A percentile compares a stretch with the other conserved stretches of the same genome.
These are phyloP conservation scores for Phlyctochytrium planicorne DNA, from an alignment of 192 early-diverging fungal genomes.

Conservation along the genomic window DNA sequence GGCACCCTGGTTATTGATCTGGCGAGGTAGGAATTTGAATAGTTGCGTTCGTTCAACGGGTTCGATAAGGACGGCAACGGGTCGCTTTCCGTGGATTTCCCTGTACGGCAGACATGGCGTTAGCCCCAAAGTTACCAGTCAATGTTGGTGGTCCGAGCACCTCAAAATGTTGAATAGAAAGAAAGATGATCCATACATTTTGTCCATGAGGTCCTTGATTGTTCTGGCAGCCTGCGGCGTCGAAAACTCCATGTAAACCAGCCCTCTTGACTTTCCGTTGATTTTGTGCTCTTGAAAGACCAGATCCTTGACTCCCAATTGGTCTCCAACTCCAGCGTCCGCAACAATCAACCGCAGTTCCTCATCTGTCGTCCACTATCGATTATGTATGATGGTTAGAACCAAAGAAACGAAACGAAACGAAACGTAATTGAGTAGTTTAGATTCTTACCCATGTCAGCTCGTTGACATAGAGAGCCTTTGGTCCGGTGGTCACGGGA, in stretches of 20 bases:
- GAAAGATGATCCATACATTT: slow-evolving; percentile 37
- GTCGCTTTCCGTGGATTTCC: neutral
- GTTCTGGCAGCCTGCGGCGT: slow-evolving; percentile 34
- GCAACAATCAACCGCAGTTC: slow-evolving; percentile 43
- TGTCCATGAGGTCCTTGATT: slow-evolving; percentile 44
- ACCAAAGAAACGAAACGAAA: neutral
- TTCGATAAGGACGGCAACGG: neutral
- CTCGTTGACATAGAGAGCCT: slow-evolving; percentile 43
- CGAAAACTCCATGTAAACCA: slow-evolving; percentile 57
- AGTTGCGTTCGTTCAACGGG: neutral
- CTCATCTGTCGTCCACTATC: slow-evolving; percentile 59
- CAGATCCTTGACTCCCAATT: slow-evolving; percentile 43
- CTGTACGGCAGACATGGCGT: no score
- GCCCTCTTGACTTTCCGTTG: slow-evolving; percentile 66
- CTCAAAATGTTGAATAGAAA: no score
- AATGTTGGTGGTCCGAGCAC: no score
- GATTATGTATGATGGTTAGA: neutral
- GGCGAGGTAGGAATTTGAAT: neutral
- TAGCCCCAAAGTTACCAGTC: no score
- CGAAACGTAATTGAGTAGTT: no score
- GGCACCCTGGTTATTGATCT: neutral
- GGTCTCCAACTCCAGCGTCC: slow-evolving; percentile 48
- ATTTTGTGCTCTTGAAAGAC: slow-evolving; percentile 65
- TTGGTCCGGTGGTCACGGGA: neutral
- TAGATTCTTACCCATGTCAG: slow-evolving; percentile 39